These are phyloP conservation scores for Skeletonema potamos DNA, from an alignment of 108 stramenopile genomes.

Conservation along the genomic window DNA sequence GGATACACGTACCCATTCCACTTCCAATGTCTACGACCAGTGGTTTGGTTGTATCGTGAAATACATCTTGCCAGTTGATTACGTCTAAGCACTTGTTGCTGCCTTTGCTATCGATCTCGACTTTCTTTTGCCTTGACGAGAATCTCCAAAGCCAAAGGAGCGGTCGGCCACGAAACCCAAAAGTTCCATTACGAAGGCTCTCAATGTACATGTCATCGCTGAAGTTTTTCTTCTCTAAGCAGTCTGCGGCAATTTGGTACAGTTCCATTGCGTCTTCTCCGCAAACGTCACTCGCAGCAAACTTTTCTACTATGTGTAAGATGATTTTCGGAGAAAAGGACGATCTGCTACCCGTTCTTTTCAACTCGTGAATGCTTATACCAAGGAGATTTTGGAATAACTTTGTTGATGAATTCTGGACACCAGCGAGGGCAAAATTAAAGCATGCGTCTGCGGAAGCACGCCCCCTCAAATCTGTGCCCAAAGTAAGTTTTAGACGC, in stretches of 20 bases:
- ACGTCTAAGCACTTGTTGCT: background rate
- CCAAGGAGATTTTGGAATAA: constrained; percentile 26
- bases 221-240: constrained; percentile 28
- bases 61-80: constrained; percentile 27
- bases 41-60: constrained; percentile 27
- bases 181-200: constrained; percentile 28
- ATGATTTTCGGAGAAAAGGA: constrained; percentile 34
- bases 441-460: constrained; percentile 43
- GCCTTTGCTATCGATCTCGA: background rate
- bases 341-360: constrained; percentile 19
- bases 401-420: background rate
- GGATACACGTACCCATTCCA: constrained; percentile 40
- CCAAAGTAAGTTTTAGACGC: constrained; percentile 26
- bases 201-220: constrained; percentile 14
- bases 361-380: constrained; percentile 39
- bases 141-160: constrained; percentile 47
- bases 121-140: constrained; percentile 35
- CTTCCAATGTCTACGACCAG: constrained; percentile 47
- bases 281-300: constrained; percentile 37
- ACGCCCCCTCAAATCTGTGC: constrained; percentile 32
- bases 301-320: constrained; percentile 47
- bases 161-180: constrained; percentile 23
- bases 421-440: constrained; percentile 37
- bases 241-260: constrained; percentile 32
- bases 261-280: constrained; percentile 17